Conservation (phyloP, 1,284 basidiomycete genomes). For the Puccinia polysora region DNA sequence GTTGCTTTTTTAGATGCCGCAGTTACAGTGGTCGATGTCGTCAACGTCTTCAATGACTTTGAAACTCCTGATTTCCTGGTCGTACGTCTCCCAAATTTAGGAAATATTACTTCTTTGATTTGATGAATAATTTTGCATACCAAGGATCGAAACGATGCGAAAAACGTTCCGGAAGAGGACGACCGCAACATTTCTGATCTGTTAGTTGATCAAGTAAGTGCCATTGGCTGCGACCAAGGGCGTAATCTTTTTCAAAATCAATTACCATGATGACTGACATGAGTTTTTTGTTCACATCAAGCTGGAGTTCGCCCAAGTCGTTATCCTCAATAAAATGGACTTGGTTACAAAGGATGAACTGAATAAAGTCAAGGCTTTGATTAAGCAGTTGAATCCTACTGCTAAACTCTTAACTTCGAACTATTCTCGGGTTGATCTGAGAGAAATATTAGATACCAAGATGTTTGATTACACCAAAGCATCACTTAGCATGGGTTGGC, state of each 20-base stretch:
- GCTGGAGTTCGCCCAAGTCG: constrained; percentile 56
- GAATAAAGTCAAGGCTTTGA: constrained; percentile 51
- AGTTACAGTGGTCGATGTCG: constrained; percentile 53
- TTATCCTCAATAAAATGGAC: constrained; percentile 56
- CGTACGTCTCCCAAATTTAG: constrained; percentile 52
- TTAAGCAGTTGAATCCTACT: constrained; percentile 55
- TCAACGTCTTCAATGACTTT: constrained; percentile 55
- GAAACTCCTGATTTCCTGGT: constrained; percentile 57
- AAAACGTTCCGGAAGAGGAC: constrained; percentile 55
- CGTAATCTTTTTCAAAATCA: neutral
- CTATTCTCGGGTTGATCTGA: constrained; percentile 53
- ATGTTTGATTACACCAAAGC: constrained; percentile 56
- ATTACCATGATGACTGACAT: no score
- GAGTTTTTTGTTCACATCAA: no score
- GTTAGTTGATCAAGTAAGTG: constrained; percentile 53
- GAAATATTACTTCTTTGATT: constrained; percentile 25
- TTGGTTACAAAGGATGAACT: constrained; percentile 52
- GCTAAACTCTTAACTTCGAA: constrained; percentile 48
- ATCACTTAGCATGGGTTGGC: constrained; percentile 56
- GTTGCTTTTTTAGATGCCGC: constrained; percentile 52
- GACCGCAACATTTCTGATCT: constrained; percentile 57
- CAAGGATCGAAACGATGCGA: constrained; percentile 42
- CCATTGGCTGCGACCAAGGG: neutral
- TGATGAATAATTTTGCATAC: neutral
- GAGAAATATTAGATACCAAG: constrained; percentile 53